Evolutionary conservation across 2,329 filamentous ascomycete species (phyloP).

Genomic region (Verticillium zaregamsianum): DNA sequence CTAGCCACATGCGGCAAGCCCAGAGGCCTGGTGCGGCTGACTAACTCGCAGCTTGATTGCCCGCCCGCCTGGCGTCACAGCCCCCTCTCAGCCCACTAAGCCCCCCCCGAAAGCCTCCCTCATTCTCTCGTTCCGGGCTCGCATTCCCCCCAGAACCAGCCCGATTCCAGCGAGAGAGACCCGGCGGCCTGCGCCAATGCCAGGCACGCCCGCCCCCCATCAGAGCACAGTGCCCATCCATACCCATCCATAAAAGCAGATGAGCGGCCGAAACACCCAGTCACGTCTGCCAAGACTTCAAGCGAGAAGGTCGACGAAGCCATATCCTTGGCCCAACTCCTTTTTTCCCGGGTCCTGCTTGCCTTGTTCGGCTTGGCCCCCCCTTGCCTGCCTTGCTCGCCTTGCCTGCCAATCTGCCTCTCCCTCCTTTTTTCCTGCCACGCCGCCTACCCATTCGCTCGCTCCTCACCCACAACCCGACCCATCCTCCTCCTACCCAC

Average conservation of each 20-base stretch:
- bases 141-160: not conserved
- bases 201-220: not conserved
- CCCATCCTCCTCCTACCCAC: not conserved
- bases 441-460: slow-evolving; percentile 1
- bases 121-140: not conserved
- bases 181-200: not conserved
- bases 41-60: not conserved
- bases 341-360: slow-evolving; percentile 3
- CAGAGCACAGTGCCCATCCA: not conserved
- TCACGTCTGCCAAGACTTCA: not conserved
- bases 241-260: not conserved
- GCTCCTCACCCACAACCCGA: not conserved
- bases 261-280: not conserved
- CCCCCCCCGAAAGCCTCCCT: not conserved
- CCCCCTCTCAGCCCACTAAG: not conserved
- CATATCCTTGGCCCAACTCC: slow-evolving; percentile 4
- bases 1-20: not conserved
- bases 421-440: slow-evolving; percentile 4
- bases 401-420: slow-evolving; percentile 2
- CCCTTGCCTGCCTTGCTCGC: not conserved
- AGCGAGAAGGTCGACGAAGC: slow-evolving; percentile 12
- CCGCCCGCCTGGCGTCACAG: not conserved
- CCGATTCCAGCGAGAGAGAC: not conserved
- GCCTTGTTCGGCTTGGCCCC: slow-evolving; percentile 8
- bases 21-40: not conserved